Evolutionary conservation across 352 stramenopile species (phyloP).

Genomic region (Globisporangium apiculatum): DNA sequence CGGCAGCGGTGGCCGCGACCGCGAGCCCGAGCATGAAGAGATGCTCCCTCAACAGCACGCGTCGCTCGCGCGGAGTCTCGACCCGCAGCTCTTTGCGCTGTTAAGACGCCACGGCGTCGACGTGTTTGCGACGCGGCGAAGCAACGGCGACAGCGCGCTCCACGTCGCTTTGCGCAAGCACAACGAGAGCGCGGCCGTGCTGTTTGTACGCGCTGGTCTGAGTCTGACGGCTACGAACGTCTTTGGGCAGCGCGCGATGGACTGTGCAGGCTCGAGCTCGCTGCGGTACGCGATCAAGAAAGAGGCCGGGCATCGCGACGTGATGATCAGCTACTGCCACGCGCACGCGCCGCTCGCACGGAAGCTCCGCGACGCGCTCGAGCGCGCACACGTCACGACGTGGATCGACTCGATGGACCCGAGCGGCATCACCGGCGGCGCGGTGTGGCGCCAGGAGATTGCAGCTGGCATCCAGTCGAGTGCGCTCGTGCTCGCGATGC

Average conservation of each 20-base stretch:
- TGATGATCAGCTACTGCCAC: conserved; percentile 87
- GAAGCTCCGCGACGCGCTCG: conserved; percentile 60
- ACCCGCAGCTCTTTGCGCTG: conserved; percentile 47
- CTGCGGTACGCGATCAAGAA: conserved; percentile 84
- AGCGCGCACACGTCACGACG: conserved; percentile 67
- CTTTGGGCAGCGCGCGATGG: conserved; percentile 59
- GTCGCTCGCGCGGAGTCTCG: conserved; percentile 27
- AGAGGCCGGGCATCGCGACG: conserved; percentile 68
- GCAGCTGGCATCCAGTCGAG: conserved; percentile 67
- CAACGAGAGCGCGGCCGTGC: conserved; percentile 57
- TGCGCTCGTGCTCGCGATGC: conserved; percentile 61
- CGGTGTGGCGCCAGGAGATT: conserved; percentile 79
- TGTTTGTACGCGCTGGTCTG: conserved; percentile 64
- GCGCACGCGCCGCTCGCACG: conserved; percentile 58
- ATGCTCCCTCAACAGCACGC: conserved; percentile 6
- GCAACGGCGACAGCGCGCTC: conserved; percentile 66
- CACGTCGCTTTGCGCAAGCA: conserved; percentile 66
- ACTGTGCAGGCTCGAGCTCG: conserved; percentile 55
- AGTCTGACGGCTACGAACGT: conserved; percentile 57
- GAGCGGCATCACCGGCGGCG: conserved; percentile 70
- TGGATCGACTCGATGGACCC: conserved; percentile 85
- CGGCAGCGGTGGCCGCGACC: conserved; percentile 16
- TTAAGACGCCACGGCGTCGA: conserved; percentile 42
- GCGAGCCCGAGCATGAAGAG: conserved; percentile 15
- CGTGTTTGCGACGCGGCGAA: conserved; percentile 40